These are phyloP conservation scores for Penicillium sp. DNA, from an alignment of 2,329 filamentous ascomycete species.

Conservation along the genomic window DNA sequence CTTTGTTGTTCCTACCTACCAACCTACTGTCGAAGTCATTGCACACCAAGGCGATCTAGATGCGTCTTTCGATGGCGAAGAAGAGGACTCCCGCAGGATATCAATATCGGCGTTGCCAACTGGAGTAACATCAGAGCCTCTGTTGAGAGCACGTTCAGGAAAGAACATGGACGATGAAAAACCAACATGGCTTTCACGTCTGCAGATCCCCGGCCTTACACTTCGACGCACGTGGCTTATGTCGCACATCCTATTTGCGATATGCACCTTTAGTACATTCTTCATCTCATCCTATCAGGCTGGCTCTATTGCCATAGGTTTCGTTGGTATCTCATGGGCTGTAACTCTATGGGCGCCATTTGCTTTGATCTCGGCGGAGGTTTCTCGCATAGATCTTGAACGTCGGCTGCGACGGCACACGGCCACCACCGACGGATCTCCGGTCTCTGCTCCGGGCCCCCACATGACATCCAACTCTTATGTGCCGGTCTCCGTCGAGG, in stretches of 20 bases:
- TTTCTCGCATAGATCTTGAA: constrained; percentile 75
- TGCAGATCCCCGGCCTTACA: constrained; percentile 80
- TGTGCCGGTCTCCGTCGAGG: constrained; percentile 4
- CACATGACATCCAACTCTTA: constrained; percentile 8
- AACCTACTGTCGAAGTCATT: constrained; percentile 9
- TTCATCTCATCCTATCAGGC: constrained; percentile 69
- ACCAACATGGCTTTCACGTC: constrained; percentile 53
- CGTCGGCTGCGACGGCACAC: constrained; percentile 49
- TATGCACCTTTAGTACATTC: constrained; percentile 80
- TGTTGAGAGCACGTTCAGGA: constrained; percentile 21
- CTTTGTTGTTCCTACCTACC: constrained; percentile 79
- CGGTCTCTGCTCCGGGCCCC: constrained; percentile 1
- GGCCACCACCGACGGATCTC: constrained; percentile 8
- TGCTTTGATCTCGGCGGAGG: constrained; percentile 90
- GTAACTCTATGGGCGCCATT: constrained; percentile 93
- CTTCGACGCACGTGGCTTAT: constrained; percentile 85
- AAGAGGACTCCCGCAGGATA: constrained; percentile 24
- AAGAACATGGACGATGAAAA: constrained; percentile 16
- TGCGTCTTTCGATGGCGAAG: constrained; percentile 9
- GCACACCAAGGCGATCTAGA: constrained; percentile 8
- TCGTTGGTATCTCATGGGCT: constrained; percentile 90
- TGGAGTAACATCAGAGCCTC: constrained; percentile 31
- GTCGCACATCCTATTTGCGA: constrained; percentile 79
- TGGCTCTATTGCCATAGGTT: constrained; percentile 74
- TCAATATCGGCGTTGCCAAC: constrained; percentile 36